Evolutionary conservation across 805 yeast genomes (phyloP).

Genomic region (Ogataea nitratoaversa): DNA sequence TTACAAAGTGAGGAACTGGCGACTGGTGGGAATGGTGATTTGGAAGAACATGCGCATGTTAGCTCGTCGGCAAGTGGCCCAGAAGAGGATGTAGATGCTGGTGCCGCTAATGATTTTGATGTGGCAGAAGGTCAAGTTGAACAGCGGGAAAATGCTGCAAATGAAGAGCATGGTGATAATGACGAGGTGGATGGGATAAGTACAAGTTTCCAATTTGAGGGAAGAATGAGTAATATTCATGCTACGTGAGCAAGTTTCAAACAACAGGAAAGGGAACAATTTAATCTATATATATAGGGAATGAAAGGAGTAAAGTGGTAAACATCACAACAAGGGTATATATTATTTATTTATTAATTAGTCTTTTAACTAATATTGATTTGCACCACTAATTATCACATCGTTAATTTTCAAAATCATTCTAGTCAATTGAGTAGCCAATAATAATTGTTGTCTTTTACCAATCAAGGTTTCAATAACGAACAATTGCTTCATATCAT

Average conservation of each 20-base stretch:
- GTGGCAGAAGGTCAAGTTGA: too few relatives aligned
- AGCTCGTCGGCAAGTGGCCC: too few relatives aligned
- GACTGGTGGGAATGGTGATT: background rate
- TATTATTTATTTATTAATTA: too few relatives aligned
- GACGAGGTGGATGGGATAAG: conserved; percentile 1
- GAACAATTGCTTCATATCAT: conserved; percentile 90
- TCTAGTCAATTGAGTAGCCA: conserved; percentile 96
- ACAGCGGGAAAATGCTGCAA: background rate
- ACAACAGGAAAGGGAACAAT: background rate
- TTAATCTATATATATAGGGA: background rate
- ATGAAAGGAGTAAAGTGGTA: conserved; percentile 1
- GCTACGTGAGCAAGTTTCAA: background rate
- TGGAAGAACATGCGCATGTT: too few relatives aligned
- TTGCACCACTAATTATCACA: conserved; percentile 66
- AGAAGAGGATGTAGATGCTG: conserved; percentile 1
- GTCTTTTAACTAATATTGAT: conserved; percentile 22
- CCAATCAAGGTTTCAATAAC: conserved; percentile 97
- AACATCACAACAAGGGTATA: too few relatives aligned
- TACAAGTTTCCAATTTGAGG: conserved; percentile 23
- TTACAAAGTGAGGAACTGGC: conserved; percentile 9
- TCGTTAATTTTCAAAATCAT: conserved; percentile 97
- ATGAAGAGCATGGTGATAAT: background rate
- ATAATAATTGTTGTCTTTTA: conserved; percentile 88
- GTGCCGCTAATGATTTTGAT: background rate
- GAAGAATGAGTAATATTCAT: conserved; percentile 22